phyloP scores from a whole-genome alignment of 768 basidiomycete species.

The Podaxis sp. region DNA sequence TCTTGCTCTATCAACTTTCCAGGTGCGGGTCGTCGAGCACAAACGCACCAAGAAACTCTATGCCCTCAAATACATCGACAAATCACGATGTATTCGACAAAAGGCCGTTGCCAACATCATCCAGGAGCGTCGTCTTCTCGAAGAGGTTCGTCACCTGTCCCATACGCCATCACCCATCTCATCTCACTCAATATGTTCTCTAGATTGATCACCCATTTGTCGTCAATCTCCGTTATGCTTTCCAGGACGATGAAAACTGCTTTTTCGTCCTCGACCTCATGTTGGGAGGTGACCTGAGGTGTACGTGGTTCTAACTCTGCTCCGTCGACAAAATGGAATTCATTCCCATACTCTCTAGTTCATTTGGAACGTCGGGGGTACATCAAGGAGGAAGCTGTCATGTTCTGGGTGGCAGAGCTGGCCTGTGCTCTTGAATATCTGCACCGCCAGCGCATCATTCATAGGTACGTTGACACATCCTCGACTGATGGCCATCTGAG shows the following conservation, averaged over 20 bases:
- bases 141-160: constrained; percentile 62
- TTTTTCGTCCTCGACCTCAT: constrained; percentile 98
- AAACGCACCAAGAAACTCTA: constrained; percentile 90
- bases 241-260: constrained; percentile 96
- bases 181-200: constrained; percentile 5
- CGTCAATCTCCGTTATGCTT: constrained; percentile 91
- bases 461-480: constrained; percentile 63
- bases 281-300: constrained; percentile 92
- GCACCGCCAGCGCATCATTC: constrained; percentile 89
- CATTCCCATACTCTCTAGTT: constrained; percentile 44
- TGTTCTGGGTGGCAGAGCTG: constrained; percentile 90
- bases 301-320: constrained; percentile 45
- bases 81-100: constrained; percentile 86
- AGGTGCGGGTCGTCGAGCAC: constrained; percentile 98
- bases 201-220: constrained; percentile 89
- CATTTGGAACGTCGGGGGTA: constrained; percentile 74
- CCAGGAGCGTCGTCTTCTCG: constrained; percentile 88
- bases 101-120: constrained; percentile 92
- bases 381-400: constrained; percentile 70
- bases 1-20: constrained; percentile 13
- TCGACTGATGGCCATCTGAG: constrained; percentile 1
- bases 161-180: constrained; percentile 6
- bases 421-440: constrained; percentile 84
- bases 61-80: constrained; percentile 98
- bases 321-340: constrained; percentile 8